Percentiles rank a stretch among this genome's conserved stretches.
phyloP scores from a whole-genome alignment of 495 filamentous ascomycete genomes.

The Hyaloscypha hepaticicola region DNA sequence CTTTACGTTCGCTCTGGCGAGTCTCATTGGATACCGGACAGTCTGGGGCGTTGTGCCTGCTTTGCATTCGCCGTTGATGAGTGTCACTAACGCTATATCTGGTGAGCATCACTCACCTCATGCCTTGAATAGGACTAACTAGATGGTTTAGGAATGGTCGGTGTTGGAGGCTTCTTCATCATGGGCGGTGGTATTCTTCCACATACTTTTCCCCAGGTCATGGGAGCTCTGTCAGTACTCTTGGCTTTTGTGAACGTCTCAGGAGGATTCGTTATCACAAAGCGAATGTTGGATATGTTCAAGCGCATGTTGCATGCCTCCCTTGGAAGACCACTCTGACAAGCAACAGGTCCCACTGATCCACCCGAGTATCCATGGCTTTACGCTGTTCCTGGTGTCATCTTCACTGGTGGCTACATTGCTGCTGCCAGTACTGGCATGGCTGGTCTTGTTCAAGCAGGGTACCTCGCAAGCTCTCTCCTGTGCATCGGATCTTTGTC shows the following conservation, averaged over 20 bases:
- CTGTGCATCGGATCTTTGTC: constrained; percentile 58
- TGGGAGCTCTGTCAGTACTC: constrained; percentile 75
- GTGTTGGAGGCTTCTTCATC: constrained; percentile 78
- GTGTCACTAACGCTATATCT: constrained; percentile 83
- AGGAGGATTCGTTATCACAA: constrained; percentile 80
- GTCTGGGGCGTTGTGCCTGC: constrained; percentile 78
- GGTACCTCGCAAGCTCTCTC: constrained; percentile 75
- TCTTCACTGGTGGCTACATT: constrained; percentile 76
- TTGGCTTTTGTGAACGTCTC: constrained; percentile 80
- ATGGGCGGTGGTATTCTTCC: constrained; percentile 74
- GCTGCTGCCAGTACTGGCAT: constrained; percentile 74
- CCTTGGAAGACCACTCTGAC: constrained; percentile 24
- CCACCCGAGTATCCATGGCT: constrained; percentile 83
- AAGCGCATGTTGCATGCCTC: constrained; percentile 46
- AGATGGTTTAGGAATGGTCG: constrained; percentile 61
- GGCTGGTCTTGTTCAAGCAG: constrained; percentile 76
- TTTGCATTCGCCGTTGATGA: constrained; percentile 80
- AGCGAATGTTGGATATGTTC: constrained; percentile 93
- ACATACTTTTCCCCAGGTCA: constrained; percentile 68
- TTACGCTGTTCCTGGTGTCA: constrained; percentile 67
- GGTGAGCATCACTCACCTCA: constrained; percentile 39
- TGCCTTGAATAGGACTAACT: not conserved
- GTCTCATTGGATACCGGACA: constrained; percentile 75
- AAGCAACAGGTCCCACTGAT: constrained; percentile 60
- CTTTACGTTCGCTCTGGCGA: constrained; percentile 75